Evolutionary conservation across 495 filamentous ascomycete genomes (phyloP).

Genomic region (Podospora bellae-mahoneyi): DNA sequence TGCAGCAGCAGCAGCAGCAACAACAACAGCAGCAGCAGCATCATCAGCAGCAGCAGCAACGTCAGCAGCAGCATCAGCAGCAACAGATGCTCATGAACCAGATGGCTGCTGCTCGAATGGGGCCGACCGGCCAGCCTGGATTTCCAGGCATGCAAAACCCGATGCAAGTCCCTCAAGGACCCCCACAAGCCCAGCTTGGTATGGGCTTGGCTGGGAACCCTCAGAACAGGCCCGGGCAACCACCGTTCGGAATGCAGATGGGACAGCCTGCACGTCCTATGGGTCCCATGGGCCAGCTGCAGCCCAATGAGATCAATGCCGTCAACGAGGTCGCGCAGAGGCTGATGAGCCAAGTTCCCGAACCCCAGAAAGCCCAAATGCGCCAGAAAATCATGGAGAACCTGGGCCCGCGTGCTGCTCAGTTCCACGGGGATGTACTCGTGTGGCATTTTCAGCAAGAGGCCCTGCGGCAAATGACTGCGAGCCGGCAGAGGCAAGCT

Average conservation of each 20-base stretch:
- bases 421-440: conserved; percentile 37
- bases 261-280: conserved; percentile 21
- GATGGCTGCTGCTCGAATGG: conserved; percentile 39
- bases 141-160: conserved; percentile 50
- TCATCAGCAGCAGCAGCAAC: conserved; percentile 31
- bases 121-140: conserved; percentile 39
- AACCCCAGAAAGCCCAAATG: conserved; percentile 33
- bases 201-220: conserved; percentile 36
- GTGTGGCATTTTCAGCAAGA: conserved; percentile 42
- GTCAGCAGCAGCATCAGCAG: conserved; percentile 27
- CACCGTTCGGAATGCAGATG: conserved; percentile 42
- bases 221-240: conserved; percentile 34
- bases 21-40: conserved; percentile 30
- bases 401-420: conserved; percentile 25
- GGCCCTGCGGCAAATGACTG: conserved; percentile 18
- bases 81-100: conserved; percentile 48
- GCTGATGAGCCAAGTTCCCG: conserved; percentile 27
- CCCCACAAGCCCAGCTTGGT: conserved; percentile 37
- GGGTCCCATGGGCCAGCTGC: neutral
- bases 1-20: conserved; percentile 29
- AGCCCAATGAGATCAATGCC: neutral
- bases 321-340: conserved; percentile 3
- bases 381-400: conserved; percentile 32
- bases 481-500: conserved; percentile 12
- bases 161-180: conserved; percentile 46